Conservation (phyloP, 2,329 filamentous ascomycete species). For the Hypoxylon sp. region DNA sequence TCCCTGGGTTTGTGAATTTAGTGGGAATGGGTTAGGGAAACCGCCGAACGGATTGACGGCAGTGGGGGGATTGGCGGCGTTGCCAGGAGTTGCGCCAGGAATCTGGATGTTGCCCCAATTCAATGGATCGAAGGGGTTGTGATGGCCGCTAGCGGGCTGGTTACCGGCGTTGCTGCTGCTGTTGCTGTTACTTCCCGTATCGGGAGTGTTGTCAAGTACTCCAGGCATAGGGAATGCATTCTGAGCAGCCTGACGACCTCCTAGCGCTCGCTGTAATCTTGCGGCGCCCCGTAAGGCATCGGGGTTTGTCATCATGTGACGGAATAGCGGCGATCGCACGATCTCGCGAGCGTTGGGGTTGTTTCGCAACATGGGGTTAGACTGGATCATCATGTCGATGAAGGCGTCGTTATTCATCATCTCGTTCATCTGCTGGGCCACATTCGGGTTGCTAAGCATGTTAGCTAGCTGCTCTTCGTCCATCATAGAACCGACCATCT, state of each 20-base stretch:
- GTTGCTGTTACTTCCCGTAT: constrained; percentile 55
- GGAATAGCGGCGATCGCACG: constrained; percentile 88
- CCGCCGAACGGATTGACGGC: constrained; percentile 52
- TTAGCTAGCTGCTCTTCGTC: constrained; percentile 84
- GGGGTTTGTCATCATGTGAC: constrained; percentile 94
- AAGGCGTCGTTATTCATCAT: constrained; percentile 95
- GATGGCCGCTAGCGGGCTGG: constrained; percentile 52
- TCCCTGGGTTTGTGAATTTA: constrained; percentile 33
- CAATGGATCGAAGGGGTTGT: constrained; percentile 63
- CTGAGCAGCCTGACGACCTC: constrained; percentile 64
- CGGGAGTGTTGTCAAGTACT: constrained; percentile 86
- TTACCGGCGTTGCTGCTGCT: constrained; percentile 51
- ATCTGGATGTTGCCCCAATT: constrained; percentile 54
- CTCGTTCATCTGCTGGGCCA: constrained; percentile 91
- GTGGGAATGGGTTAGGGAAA: constrained; percentile 61
- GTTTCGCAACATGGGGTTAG: constrained; percentile 74
- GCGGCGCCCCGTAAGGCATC: constrained; percentile 85
- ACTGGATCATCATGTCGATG: constrained; percentile 93
- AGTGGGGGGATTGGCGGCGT: constrained; percentile 54
- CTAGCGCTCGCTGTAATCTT: constrained; percentile 83
- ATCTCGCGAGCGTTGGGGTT: constrained; percentile 82
- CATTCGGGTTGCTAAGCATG: constrained; percentile 90
- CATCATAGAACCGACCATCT: constrained; percentile 90
- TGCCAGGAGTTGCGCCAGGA: constrained; percentile 49
- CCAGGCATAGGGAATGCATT: constrained; percentile 89